Evolutionary conservation across 257 asterid species (phyloP).

Genomic region (Salvia hispanica): DNA sequence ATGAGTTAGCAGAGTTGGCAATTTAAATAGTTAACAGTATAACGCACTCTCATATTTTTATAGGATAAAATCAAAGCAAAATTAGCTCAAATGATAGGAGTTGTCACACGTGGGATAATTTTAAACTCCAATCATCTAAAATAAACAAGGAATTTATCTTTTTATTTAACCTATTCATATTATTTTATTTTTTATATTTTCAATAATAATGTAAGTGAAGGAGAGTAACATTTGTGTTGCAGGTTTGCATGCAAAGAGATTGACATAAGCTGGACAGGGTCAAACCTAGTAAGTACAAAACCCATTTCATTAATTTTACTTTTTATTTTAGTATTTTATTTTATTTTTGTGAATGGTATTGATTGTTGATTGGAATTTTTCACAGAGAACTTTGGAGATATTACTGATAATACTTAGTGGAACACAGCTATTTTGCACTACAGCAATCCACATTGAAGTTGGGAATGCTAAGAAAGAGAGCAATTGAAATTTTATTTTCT

Average conservation of each 20-base stretch:
- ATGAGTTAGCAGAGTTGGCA: too few species aligned
- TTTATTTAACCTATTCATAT: background rate
- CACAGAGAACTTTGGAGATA: constrained; percentile 77
- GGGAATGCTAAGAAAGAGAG: constrained; percentile 21
- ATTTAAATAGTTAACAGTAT: too few species aligned
- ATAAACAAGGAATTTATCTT: too few species aligned
- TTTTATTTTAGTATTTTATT: too few species aligned
- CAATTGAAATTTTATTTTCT: constrained; percentile 7
- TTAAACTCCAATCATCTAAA: too few species aligned
- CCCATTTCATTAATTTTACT: background rate
- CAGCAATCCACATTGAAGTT: constrained; percentile 65
- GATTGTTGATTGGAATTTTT: background rate
- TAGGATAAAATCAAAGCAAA: too few species aligned
- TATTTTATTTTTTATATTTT: background rate
- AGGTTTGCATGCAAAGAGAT: constrained; percentile 96
- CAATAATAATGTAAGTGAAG: background rate
- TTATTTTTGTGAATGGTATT: background rate
- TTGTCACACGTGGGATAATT: too few species aligned
- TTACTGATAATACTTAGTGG: constrained; percentile 70
- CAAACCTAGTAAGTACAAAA: constrained; percentile 58
- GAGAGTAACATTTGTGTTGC: constrained; percentile 27
- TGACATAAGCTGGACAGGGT: constrained; percentile 65
- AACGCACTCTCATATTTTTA: too few species aligned
- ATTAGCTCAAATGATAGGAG: too few species aligned
- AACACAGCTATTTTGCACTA: constrained; percentile 69